Conservation (phyloP, 768 basidiomycete genomes). For the Auricularia heimuer region DNA sequence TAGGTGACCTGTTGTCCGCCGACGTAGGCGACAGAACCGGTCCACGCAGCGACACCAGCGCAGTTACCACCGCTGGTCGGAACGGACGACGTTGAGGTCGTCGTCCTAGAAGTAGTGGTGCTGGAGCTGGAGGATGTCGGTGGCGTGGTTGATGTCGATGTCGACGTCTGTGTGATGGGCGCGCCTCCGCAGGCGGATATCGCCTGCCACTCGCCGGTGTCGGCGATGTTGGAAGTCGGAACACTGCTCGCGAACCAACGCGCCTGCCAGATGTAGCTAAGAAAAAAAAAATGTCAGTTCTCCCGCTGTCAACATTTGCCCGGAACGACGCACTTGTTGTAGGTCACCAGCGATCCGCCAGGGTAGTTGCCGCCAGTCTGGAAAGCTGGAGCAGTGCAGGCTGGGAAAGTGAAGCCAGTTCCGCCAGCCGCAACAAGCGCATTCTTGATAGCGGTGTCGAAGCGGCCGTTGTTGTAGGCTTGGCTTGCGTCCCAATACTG, state of each 20-base stretch:
- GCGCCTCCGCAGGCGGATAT: slow-evolving; percentile 6
- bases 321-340: slow-evolving; percentile 25
- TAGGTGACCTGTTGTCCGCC: slow-evolving; percentile 44
- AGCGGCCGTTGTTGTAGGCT: slow-evolving; percentile 9
- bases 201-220: slow-evolving; percentile 9
- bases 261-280: slow-evolving; percentile 9
- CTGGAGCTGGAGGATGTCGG: slow-evolving; percentile 11
- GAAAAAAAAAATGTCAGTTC: background rate
- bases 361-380: slow-evolving; percentile 39
- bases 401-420: slow-evolving; percentile 57
- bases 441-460: slow-evolving; percentile 37
- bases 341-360: slow-evolving; percentile 44
- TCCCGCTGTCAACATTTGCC: background rate
- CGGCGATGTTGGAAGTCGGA: slow-evolving; percentile 4
- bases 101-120: slow-evolving; percentile 10
- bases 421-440: slow-evolving; percentile 50
- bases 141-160: slow-evolving; percentile 13
- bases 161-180: slow-evolving; percentile 9
- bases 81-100: slow-evolving; percentile 6
- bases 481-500: slow-evolving; percentile 12
- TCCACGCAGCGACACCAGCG: slow-evolving; percentile 43
- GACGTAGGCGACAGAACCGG: slow-evolving; percentile 34
- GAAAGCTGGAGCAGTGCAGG: slow-evolving; percentile 45
- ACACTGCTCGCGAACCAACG: slow-evolving; percentile 5
- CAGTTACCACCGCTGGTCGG: slow-evolving; percentile 27